Base-by-base conservation (phyloP, 768 basidiomycete species). In the Trametes cinnabarina region DNA sequence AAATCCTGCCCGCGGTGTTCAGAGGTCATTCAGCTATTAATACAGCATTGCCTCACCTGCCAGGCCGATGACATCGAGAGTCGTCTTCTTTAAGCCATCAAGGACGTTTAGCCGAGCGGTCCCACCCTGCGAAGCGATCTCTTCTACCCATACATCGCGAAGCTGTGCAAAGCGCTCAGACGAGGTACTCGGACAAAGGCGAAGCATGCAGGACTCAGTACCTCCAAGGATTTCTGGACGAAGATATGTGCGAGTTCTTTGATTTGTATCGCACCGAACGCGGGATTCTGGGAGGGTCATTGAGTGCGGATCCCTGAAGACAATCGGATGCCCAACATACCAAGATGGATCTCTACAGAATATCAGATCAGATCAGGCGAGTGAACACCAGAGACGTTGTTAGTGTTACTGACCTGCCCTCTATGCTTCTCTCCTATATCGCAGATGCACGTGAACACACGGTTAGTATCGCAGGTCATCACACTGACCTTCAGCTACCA, bases 1-100 rank as follows among this genome's bases (percentile, higher is more conserved):
- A 51, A 74, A 74, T 1, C 73, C 73, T 71, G 58, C 26, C 23
- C 9, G 8, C n/a, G n/a, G n/a, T n/a, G n/a, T n/a, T n/a, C n/a
- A n/a, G n/a, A n/a, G n/a, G n/a, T n/a, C n/a, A n/a, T n/a, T n/a
- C n/a, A n/a, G n/a, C n/a, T n/a, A 20, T 23, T 23, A 20, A 6
- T 32, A 32, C 30, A 32, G 2, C 26, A 15, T 2, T 19, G n/a
- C 10, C 8, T 4, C 17, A 52, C 51, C 42, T 43, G 51, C 51
- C 9, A 52, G 51, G 8, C 51, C 51, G 17, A 52, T 52, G 26
- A 42, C 51, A 30, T 52, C 51, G 17, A 52, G 20, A 0, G 51
- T 52, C 40, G 32, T 42, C 17, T 43, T 43, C 12, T 52, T 52
- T 10, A 52, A 28, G n/a, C 51, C 51, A 7, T 52, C 40, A 3